A percentile compares a stretch with the other conserved stretches of the same genome.
Evolutionary conservation across 805 yeast genomes (phyloP).

Genomic region (Spathaspora girioi): DNA sequence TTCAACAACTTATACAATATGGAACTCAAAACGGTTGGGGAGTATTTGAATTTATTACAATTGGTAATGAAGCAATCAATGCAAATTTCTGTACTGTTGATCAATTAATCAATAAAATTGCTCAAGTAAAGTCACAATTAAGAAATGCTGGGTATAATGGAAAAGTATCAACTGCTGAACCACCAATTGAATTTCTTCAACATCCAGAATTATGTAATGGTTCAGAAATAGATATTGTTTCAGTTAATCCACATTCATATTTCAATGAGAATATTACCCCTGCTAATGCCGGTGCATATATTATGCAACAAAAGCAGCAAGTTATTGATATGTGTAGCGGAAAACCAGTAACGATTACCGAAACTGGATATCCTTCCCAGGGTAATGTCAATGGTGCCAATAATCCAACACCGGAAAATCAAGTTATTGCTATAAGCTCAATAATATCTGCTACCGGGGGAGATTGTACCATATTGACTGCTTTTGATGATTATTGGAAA

Average conservation of each 20-base stretch:
- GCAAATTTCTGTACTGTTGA: constrained; percentile 56
- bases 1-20: constrained; percentile 48
- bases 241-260: constrained; percentile 84
- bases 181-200: constrained; percentile 68
- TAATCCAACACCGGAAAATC: constrained; percentile 69
- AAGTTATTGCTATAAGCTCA: constrained; percentile 60
- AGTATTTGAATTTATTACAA: constrained; percentile 69
- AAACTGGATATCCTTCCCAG: constrained; percentile 84
- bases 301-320: constrained; percentile 56
- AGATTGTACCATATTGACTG: constrained; percentile 68
- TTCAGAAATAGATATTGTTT: constrained; percentile 76
- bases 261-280: constrained; percentile 66
- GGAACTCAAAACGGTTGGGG: constrained; percentile 59
- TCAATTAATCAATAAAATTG: constrained; percentile 63
- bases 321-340: constrained; percentile 55
- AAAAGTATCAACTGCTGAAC: constrained; percentile 78
- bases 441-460: constrained; percentile 57
- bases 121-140: constrained; percentile 57
- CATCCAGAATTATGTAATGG: constrained; percentile 66
- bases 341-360: constrained; percentile 61
- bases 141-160: constrained; percentile 74
- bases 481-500: constrained; percentile 88
- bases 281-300: constrained; percentile 65
- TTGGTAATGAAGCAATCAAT: constrained; percentile 86
- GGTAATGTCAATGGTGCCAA: constrained; percentile 73